These are phyloP conservation scores for Wallemia mellicola DNA, from an alignment of 1,284 basidiomycete genomes.

Conservation along the genomic window DNA sequence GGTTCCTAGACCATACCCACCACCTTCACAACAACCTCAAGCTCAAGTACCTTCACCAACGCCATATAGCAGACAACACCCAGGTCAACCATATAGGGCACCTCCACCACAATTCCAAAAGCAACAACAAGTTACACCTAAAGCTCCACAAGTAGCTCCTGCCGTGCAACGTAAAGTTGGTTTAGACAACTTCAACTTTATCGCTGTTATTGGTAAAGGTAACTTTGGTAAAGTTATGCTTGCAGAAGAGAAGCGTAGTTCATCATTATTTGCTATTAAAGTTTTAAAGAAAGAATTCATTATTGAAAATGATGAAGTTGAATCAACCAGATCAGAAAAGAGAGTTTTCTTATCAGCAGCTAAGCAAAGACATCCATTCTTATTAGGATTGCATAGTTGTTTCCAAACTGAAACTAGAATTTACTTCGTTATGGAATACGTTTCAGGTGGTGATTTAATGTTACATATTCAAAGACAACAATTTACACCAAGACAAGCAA, in stretches of 20 bases:
- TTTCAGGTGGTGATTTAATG: slow-evolving; percentile 51
- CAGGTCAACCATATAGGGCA: slow-evolving; percentile 2
- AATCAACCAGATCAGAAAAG: slow-evolving; percentile 99
- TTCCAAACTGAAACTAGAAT: slow-evolving; percentile 98
- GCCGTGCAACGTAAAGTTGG: slow-evolving; percentile 52
- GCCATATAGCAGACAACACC: slow-evolving; percentile 6
- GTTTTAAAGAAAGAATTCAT: slow-evolving; percentile 99
- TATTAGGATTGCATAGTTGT: slow-evolving; percentile 87
- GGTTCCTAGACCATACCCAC: slow-evolving; percentile 7
- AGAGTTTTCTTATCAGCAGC: slow-evolving; percentile 91
- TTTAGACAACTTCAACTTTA: slow-evolving; percentile 95
- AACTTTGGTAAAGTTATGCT: slow-evolving; percentile 99
- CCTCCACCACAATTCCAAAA: slow-evolving; percentile 4
- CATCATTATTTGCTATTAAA: slow-evolving; percentile 87
- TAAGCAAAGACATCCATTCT: slow-evolving; percentile 84
- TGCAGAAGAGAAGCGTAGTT: slow-evolving; percentile 83
- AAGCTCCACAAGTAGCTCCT: slow-evolving; percentile 4
- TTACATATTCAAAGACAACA: slow-evolving; percentile 52
- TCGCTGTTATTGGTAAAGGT: slow-evolving; percentile 92
- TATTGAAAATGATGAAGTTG: slow-evolving; percentile 98
- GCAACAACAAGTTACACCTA: slow-evolving; percentile 4
- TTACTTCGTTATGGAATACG: slow-evolving; percentile 54
- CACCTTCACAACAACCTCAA: slow-evolving; percentile 8
- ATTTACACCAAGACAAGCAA: slow-evolving; percentile 54
- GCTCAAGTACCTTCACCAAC: slow-evolving; percentile 7